A percentile compares a stretch with the other conserved stretches of the same genome.
phyloP scores from a whole-genome alignment of 805 yeast genomes.

The Naumovozyma dairenensis region DNA sequence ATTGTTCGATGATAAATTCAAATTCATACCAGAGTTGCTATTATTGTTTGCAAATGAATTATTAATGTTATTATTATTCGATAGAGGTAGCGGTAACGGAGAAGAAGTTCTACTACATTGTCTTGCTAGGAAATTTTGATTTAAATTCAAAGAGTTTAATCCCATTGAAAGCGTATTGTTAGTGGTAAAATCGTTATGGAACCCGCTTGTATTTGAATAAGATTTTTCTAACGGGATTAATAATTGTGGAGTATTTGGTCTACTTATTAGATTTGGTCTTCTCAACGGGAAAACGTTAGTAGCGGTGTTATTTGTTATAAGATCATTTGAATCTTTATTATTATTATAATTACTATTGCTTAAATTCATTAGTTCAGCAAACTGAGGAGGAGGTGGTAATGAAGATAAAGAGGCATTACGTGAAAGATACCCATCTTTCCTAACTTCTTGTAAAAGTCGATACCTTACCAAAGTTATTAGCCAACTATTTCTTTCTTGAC shows the following conservation, averaged over 20 bases:
- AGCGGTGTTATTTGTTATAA: no score
- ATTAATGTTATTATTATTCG: not conserved
- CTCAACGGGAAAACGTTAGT: no score
- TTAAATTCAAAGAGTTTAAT: not conserved
- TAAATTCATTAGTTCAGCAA: no score
- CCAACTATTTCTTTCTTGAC: constrained; percentile 31
- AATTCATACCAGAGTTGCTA: no score
- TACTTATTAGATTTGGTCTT: no score
- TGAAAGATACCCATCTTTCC: constrained; percentile 22
- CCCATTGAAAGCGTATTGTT: no score
- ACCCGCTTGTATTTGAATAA: not conserved
- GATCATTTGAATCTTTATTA: no score
- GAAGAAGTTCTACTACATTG: constrained; percentile 1
- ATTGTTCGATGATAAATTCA: not conserved
- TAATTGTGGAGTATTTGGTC: not conserved
- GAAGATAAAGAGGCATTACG: constrained; percentile 22
- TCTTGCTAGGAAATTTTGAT: not conserved
- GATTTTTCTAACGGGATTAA: not conserved
- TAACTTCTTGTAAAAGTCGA: constrained; percentile 27
- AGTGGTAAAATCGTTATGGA: not conserved
- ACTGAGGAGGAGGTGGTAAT: constrained; percentile 16
- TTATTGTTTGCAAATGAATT: no score
- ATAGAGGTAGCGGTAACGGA: constrained; percentile 1
- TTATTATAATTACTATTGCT: no score
- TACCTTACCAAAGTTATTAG: constrained; percentile 33